Base-by-base conservation (phyloP, 2,329 filamentous ascomycete genomes). In the Diplodia corticola region DNA sequence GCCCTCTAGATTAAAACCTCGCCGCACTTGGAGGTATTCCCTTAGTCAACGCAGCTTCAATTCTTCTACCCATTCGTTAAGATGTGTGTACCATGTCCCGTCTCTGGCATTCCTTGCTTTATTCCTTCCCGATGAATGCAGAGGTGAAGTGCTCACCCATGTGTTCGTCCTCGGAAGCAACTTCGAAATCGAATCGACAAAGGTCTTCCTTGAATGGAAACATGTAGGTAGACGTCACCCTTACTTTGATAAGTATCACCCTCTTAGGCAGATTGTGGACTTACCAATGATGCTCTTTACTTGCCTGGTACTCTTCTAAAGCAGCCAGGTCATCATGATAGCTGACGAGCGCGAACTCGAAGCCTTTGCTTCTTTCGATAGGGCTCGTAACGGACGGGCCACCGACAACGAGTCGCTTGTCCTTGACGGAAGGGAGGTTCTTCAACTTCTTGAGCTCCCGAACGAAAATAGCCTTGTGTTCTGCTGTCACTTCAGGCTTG, bases 191-290 rank as follows among this genome's bases (percentile, higher is more conserved):
- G 69, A 85, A 86, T 20, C 84, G 76, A 17, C 79, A 78, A 1
- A 86, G 73, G 65, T 86, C 83, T 60, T 86, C 83, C 20, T 81
- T 82, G 69, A 79, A 86, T 0, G 84, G 84, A 73, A 81, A 84
- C 7, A 86, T 73, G 60, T 82, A 83, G 3, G 77, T 80, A 33
- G 77, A 80, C 0, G 84, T 86, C 0, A 86, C 82, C 60, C 84
- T 86, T 20, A 17, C 2, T n/a, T 17, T 3, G 15, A 30, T 65
- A 26, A 9, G 65, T 13, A 13, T 13, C 46, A 40, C 7, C 10
- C 20, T 20, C 50, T 48, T 13, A 22, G 30, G 4, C 1, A 20
- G n/a, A 28, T 7, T 0, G 20, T 4, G 1, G 26, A 63, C 73
- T 67, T 71, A 83, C 83, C 78, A 74, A 63, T 84, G 79, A 69